These are phyloP conservation scores for Polygonum aviculare DNA, from an alignment of 148 eudicot species.

Conservation along the genomic window DNA sequence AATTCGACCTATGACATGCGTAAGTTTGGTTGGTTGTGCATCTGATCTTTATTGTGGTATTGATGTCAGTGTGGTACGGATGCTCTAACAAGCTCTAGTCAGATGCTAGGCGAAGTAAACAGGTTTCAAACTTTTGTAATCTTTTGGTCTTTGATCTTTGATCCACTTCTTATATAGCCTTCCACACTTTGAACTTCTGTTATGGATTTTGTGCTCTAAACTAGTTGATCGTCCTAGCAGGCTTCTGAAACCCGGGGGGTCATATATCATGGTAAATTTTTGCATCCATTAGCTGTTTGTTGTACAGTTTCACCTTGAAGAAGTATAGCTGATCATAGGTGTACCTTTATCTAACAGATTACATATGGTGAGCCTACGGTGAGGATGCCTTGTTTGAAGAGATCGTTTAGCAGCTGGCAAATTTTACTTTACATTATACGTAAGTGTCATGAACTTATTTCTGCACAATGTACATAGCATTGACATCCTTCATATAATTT, in stretches of 20 bases:
- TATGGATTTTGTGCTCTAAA: constrained; percentile 10
- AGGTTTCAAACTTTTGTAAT: constrained; percentile 43
- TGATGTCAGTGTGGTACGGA: constrained; percentile 65
- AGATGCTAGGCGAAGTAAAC: constrained; percentile 92
- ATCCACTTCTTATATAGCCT: background rate
- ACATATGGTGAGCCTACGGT: constrained; percentile 88
- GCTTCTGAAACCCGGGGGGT: constrained; percentile 89
- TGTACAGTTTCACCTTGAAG: constrained; percentile 5
- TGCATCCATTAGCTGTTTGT: constrained; percentile 4
- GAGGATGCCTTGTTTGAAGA: constrained; percentile 61
- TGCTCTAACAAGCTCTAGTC: constrained; percentile 73
- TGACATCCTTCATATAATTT: background rate
- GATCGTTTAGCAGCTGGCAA: constrained; percentile 64
- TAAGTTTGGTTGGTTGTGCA: background rate
- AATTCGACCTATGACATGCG: background rate
- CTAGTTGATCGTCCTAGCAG: constrained; percentile 33
- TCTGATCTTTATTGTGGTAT: constrained; percentile 7
- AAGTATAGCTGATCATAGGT: constrained; percentile 1
- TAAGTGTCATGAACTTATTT: constrained; percentile 28
- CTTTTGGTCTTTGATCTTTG: constrained; percentile 2
- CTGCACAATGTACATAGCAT: background rate
- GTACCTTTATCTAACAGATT: constrained; percentile 38
- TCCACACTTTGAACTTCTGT: background rate
- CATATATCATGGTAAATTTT: constrained; percentile 74
- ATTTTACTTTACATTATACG: constrained; percentile 64